phyloP scores from a whole-genome alignment of 768 basidiomycete species.

The Lyophyllum decastes region DNA sequence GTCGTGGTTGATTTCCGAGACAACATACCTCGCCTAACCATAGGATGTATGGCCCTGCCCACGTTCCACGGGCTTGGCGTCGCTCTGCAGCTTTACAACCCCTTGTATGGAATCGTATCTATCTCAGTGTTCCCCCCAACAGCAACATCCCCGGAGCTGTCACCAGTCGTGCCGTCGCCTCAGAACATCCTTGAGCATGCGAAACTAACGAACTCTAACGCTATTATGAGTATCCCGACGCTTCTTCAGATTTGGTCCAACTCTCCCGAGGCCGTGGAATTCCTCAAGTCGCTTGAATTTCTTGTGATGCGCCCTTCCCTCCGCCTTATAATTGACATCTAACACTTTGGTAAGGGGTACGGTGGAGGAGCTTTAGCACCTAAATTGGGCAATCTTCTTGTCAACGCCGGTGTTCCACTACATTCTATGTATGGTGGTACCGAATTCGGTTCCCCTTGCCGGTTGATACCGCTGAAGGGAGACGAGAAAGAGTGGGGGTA shows the following conservation, averaged over 20 bases:
- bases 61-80: constrained; percentile 33
- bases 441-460: constrained; percentile 27
- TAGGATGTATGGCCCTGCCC: constrained; percentile 30
- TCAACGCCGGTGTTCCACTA: constrained; percentile 29
- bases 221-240: constrained; percentile 28
- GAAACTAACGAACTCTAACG: constrained; percentile 18
- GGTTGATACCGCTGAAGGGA: constrained; percentile 3
- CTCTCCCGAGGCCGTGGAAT: constrained; percentile 22
- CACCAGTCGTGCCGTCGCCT: constrained; percentile 35
- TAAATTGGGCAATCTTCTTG: constrained; percentile 30
- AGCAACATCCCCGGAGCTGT: constrained; percentile 11
- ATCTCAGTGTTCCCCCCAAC: constrained; percentile 29
- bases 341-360: constrained; percentile 20
- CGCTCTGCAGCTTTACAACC: constrained; percentile 22
- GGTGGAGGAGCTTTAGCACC: constrained; percentile 31
- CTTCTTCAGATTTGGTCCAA: constrained; percentile 30
- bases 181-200: constrained; percentile 34
- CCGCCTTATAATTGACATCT: not conserved
- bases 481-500: constrained; percentile 34
- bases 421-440: constrained; percentile 27
- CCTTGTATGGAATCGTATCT: constrained; percentile 20
- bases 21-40: constrained; percentile 3
- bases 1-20: constrained; percentile 11
- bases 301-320: constrained; percentile 26
- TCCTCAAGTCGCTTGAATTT: constrained; percentile 23